A percentile compares a stretch with the other conserved stretches of the same genome.
Evolutionary conservation across 2,329 filamentous ascomycete genomes (phyloP).

Genomic region (Xylaria sp.): DNA sequence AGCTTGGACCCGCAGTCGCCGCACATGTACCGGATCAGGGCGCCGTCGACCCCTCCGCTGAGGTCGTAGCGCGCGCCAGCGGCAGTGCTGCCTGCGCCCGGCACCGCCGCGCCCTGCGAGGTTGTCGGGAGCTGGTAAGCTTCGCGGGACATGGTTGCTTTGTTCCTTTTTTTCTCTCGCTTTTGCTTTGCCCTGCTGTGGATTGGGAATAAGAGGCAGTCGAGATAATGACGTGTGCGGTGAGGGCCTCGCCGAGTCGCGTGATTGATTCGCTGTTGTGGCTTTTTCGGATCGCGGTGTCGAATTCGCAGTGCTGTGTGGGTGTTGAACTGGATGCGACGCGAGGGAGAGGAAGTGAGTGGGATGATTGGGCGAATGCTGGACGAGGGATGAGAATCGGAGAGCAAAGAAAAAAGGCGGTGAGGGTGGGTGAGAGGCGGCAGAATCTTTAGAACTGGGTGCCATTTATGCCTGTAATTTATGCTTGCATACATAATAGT

Average conservation of each 20-base stretch:
- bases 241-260: background rate
- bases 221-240: background rate
- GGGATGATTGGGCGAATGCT: background rate
- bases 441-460: too few relatives aligned
- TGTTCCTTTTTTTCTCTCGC: slow-evolving; percentile 1
- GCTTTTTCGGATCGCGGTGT: background rate
- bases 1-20: slow-evolving; percentile 84
- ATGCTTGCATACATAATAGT: too few relatives aligned
- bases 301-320: background rate
- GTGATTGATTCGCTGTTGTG: background rate
- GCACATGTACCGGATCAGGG: slow-evolving; percentile 71
- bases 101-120: slow-evolving; percentile 20
- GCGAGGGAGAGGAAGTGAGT: background rate
- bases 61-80: slow-evolving; percentile 45
- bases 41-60: slow-evolving; percentile 51
- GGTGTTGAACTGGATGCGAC: background rate
- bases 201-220: background rate
- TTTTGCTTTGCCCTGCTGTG: background rate
- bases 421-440: slow-evolving; percentile 18
- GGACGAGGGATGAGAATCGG: background rate
- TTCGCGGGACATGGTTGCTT: slow-evolving; percentile 66
- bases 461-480: too few relatives aligned
- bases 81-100: slow-evolving; percentile 42
- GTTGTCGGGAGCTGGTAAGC: slow-evolving; percentile 73
- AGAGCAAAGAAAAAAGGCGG: slow-evolving; percentile 33